These are phyloP conservation scores for Xylaria flabelliformis DNA, from an alignment of 495 filamentous ascomycete genomes.

Conservation along the genomic window DNA sequence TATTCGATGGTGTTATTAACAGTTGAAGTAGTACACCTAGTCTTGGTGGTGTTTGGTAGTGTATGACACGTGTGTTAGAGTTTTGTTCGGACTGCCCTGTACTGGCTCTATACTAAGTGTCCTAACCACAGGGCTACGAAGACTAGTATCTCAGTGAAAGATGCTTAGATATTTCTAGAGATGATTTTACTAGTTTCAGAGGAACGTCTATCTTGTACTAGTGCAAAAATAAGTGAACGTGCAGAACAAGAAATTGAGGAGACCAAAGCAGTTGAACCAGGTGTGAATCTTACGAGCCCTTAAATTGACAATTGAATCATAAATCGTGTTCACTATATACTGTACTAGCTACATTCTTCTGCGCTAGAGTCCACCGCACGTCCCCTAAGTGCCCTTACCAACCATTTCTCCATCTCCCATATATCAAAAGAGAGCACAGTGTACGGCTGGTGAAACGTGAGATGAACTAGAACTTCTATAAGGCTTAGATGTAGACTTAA, in stretches of 20 bases:
- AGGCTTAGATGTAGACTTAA: constrained; percentile 31
- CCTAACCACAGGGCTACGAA: not conserved
- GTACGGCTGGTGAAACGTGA: not conserved
- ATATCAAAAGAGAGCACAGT: not conserved
- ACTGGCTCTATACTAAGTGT: too few relatives aligned
- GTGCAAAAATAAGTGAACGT: not conserved
- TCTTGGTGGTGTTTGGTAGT: too few relatives aligned
- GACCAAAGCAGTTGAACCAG: not conserved
- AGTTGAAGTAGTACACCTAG: too few relatives aligned
- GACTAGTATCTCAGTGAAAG: constrained; percentile 1
- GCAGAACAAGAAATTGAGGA: not conserved
- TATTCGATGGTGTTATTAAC: too few relatives aligned
- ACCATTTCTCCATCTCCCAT: not conserved
- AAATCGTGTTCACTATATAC: not conserved
- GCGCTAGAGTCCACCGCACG: not conserved
- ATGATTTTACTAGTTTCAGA: not conserved
- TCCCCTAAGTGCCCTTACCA: not conserved
- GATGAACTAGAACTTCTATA: not conserved
- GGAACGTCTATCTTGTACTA: not conserved
- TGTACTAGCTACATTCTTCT: not conserved
- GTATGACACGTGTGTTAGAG: too few relatives aligned
- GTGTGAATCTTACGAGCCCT: not conserved
- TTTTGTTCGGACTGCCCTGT: too few relatives aligned
- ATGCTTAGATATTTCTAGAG: not conserved
- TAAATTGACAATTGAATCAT: not conserved